Evolutionary conservation across 768 basidiomycete genomes (phyloP), one percentile per base, ranked within the genome.

Genomic region (Suillus sp.): DNA sequence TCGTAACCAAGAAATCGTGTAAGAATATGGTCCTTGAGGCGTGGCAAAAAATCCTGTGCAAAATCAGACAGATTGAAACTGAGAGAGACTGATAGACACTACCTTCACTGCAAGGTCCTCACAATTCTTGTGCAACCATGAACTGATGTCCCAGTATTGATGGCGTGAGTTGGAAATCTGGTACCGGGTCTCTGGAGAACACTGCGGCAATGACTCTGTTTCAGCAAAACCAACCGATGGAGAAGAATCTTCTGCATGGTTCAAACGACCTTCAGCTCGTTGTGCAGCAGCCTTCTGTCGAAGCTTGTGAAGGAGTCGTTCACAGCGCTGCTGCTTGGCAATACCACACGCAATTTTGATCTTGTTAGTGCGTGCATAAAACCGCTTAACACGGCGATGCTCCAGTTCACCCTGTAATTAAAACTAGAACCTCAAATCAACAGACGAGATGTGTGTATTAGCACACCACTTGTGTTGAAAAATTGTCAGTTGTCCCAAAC

Each of bases 341-440:
- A 81, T 78, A 14, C 55, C 79, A 72, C 0, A 54, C 9, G 0
- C 43, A 42, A 25, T 65, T 59, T 25, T 72, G 25, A 14, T 16
- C 61, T 79, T 80, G 65, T 77, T 79, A 0, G 78, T 78, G 1
- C 69, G 51, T 0, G 60, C 66, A 60, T 80, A 83, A 38, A 76
- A 63, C 0, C 67, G 68, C 65, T 83, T 83, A 16, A 78, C 66
- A 0, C 59, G 67, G 0, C 73, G 65, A 58, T 82, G 79, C 54
- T 78, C 71, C 0, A 73, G 67, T 65, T 80, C 79, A 25, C 78
- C 74, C 79, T 80, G 7, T 7, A 10, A 35, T 35, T 7, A 35
- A 35, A 35, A 35, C 10, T 35, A 35, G 35, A 35, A 35, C 10
- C 35, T 35, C 7, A 3, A 35, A 35, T 35, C 35, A 35, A 35